Percentiles rank a stretch among this genome's conserved stretches.
Conservation (phyloP, 179 eudicot genomes). For the Spergularia azorica region DNA sequence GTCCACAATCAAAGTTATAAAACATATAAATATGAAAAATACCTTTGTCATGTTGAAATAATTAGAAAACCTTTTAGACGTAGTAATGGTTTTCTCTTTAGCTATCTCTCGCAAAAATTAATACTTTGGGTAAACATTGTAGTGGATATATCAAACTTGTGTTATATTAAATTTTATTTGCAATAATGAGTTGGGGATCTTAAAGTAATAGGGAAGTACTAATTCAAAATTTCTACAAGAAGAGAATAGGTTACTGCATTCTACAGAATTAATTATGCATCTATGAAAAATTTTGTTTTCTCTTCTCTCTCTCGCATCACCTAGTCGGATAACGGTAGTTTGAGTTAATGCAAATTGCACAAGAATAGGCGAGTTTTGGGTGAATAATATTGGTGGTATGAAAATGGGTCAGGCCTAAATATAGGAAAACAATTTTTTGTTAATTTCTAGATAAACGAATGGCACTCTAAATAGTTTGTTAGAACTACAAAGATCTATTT, state of each 20-base stretch:
- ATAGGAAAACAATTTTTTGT: background rate
- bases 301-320: constrained; percentile 8
- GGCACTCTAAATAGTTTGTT: too few relatives aligned
- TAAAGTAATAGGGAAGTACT: background rate
- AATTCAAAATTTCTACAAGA: background rate
- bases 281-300: background rate
- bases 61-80: background rate
- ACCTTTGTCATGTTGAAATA: background rate
- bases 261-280: constrained; percentile 13
- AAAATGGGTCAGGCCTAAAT: background rate
- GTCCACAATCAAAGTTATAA: background rate
- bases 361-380: constrained; percentile 18
- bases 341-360: constrained; percentile 6
- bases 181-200: background rate
- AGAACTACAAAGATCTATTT: too few relatives aligned
- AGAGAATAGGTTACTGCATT: background rate
- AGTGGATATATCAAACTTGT: background rate
- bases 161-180: background rate
- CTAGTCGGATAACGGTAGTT: background rate
- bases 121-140: background rate
- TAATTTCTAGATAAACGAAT: too few relatives aligned
- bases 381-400: background rate
- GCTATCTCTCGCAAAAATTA: background rate
- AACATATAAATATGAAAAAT: background rate
- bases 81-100: background rate